phyloP scores from a whole-genome alignment of 768 basidiomycete species.

The Paxillus involutus region DNA sequence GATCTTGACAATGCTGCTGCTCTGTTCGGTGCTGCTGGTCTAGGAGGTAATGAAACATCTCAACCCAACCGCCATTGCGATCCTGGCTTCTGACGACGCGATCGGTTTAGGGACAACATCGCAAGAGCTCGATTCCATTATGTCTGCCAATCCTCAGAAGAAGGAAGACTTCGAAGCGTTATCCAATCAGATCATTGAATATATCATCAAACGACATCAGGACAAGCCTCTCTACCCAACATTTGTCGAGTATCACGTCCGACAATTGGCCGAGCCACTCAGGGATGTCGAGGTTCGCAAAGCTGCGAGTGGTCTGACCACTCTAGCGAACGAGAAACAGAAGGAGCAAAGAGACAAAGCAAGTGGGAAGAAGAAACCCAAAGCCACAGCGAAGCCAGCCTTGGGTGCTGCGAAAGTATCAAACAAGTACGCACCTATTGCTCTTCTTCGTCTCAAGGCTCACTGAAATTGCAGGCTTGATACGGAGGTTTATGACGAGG shows the following conservation, averaged over 20 bases:
- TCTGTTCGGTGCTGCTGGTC: conserved; percentile 69
- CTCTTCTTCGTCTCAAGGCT: conserved; percentile 8
- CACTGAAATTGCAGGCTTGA: conserved; percentile 56
- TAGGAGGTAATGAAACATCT: conserved; percentile 51
- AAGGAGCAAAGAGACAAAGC: conserved; percentile 84
- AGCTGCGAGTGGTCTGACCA: conserved; percentile 78
- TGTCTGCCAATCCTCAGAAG: conserved; percentile 80
- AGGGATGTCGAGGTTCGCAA: conserved; percentile 93
- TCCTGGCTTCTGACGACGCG: background rate
- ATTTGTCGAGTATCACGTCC: conserved; percentile 84
- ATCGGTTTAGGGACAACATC: conserved; percentile 57
- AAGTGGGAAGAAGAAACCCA: conserved; percentile 88
- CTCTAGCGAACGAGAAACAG: conserved; percentile 94
- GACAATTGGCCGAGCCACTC: conserved; percentile 71
- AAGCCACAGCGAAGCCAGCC: conserved; percentile 66
- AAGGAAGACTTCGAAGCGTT: conserved; percentile 85
- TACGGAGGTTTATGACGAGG: conserved; percentile 81
- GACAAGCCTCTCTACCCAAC: conserved; percentile 77
- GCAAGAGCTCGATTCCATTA: conserved; percentile 65
- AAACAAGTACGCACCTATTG: conserved; percentile 47
- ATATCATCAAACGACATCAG: conserved; percentile 76
- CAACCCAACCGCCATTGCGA: background rate
- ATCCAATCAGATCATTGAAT: conserved; percentile 71
- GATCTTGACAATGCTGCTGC: conserved; percentile 86
- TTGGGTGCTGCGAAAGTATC: conserved; percentile 71